Evolutionary conservation across 1,284 basidiomycete species (phyloP).

Genomic region (Pseudozyma sp.): DNA sequence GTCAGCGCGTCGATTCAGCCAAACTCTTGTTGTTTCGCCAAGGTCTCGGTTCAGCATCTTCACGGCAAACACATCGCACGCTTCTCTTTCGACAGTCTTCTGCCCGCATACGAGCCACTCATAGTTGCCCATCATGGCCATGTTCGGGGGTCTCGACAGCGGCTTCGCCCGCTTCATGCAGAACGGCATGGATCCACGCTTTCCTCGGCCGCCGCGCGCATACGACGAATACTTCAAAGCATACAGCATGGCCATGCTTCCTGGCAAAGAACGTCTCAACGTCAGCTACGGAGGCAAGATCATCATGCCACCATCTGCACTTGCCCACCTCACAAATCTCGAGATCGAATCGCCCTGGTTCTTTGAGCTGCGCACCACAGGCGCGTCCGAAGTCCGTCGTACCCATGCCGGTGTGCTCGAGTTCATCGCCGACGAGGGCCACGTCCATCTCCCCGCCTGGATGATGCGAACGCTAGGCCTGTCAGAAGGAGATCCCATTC

Average conservation of each 20-base stretch:
- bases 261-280: slow-evolving; percentile 82
- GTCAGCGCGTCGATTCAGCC: too few relatives aligned
- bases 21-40: too few relatives aligned
- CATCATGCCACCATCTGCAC: slow-evolving; percentile 95
- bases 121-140: slow-evolving; percentile 18
- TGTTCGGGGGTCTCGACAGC: slow-evolving; percentile 41
- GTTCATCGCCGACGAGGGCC: slow-evolving; percentile 97
- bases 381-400: slow-evolving; percentile 53
- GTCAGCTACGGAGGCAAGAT: slow-evolving; percentile 97
- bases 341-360: slow-evolving; percentile 95
- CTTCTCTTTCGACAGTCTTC: too few relatives aligned
- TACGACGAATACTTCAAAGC: slow-evolving; percentile 71
- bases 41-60: too few relatives aligned
- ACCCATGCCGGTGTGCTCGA: slow-evolving; percentile 98
- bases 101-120: too few relatives aligned
- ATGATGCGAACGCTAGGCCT: slow-evolving; percentile 97
- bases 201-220: slow-evolving; percentile 58
- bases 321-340: slow-evolving; percentile 86
- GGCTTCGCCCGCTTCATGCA: slow-evolving; percentile 51
- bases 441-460: slow-evolving; percentile 96
- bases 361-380: slow-evolving; percentile 91
- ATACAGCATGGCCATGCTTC: slow-evolving; percentile 86
- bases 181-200: slow-evolving; percentile 53
- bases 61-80: too few relatives aligned
- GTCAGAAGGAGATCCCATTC: slow-evolving; percentile 93